Percentiles rank a stretch among this genome's conserved stretches.
Evolutionary conservation across 2,329 filamentous ascomycete genomes (phyloP).

Genomic region (Curvularia lunata): DNA sequence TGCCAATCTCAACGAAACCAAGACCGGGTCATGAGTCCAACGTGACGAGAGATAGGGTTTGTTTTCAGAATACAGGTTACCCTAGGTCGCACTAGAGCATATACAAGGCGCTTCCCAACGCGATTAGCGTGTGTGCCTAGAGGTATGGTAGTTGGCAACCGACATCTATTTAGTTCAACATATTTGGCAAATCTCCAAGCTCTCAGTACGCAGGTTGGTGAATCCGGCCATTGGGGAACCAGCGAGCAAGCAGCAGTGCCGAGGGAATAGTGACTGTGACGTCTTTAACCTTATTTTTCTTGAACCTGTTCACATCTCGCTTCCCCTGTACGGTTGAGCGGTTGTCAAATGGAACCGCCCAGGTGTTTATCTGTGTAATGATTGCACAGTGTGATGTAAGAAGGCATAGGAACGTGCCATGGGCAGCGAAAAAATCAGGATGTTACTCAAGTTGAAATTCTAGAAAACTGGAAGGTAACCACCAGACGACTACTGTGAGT

Average conservation of each 20-base stretch:
- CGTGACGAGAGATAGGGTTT: not conserved
- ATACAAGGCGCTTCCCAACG: constrained; percentile 11
- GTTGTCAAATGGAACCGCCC: not conserved
- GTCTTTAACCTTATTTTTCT: too few species aligned
- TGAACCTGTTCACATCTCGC: too few species aligned
- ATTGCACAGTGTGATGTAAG: not conserved
- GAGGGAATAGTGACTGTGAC: not conserved
- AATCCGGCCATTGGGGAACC: constrained; percentile 20
- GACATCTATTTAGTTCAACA: constrained; percentile 6
- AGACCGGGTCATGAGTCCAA: not conserved
- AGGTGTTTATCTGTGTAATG: not conserved
- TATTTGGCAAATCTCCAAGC: constrained; percentile 28
- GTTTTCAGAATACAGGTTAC: too few species aligned
- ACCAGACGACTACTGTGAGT: too few species aligned
- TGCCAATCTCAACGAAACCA: not conserved
- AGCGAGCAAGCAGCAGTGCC: not conserved
- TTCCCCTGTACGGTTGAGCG: not conserved
- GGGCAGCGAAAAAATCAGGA: not conserved
- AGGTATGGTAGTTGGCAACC: constrained; percentile 11
- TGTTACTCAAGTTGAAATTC: not conserved
- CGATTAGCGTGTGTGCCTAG: not conserved
- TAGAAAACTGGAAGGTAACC: not conserved
- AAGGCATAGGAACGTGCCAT: not conserved
- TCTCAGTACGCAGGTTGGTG: constrained; percentile 24
- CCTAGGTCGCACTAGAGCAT: constrained; percentile 7